Base-by-base conservation (phyloP, 305 asterid genomes). In the Fraxinus ornus region DNA sequence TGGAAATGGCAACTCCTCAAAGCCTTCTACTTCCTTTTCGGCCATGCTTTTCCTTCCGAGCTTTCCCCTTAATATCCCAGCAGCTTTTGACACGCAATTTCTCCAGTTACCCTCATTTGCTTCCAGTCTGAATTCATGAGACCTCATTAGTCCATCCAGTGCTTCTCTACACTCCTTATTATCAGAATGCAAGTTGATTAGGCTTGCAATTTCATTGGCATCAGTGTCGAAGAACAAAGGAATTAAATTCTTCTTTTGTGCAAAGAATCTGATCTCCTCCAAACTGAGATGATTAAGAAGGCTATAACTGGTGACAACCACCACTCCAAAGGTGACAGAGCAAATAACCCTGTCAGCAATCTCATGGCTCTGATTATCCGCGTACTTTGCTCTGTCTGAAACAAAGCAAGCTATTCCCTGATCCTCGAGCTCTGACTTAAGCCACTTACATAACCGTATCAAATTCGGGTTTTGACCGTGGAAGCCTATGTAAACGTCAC, bases 201-300 rank as follows among this genome's bases (percentile, higher is more conserved):
- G 82, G 30, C 79, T 85, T 17, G 49, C 76, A 15, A 80, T 77
- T 66, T 86, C 88, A 70, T 86, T 75, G 3, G 84, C 39, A 26
- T 89, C 88, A 0, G 83, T 83, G 80, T 86, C 88, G 24, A 89
- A 89, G 83, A 88, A 83, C 81, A 89, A 76, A 30, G 90, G 92
- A 68, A 95, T 90, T 85, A 95, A 82, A 86, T 95, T 95, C 91
- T 94, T 95, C 86, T 95, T 95, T 81, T 95, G 98, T 2, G 94
- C 91, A 62, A 95, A 95, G 91, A 94, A 94, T 79, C 97, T 86
- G 41, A 95, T 87, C 88, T 95, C 99, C 86, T 94, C 99, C 89
- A 92, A 57, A 83, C 89, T 94, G 6, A 85, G 64, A 84, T 89
- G 88, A 68, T 88, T 88, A 55, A 81, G 83, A 47, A 83, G 81